Evolutionary conservation across 768 basidiomycete species (phyloP), one percentile per base, ranked within the genome.

Genomic region (Tricholoma sp.): DNA sequence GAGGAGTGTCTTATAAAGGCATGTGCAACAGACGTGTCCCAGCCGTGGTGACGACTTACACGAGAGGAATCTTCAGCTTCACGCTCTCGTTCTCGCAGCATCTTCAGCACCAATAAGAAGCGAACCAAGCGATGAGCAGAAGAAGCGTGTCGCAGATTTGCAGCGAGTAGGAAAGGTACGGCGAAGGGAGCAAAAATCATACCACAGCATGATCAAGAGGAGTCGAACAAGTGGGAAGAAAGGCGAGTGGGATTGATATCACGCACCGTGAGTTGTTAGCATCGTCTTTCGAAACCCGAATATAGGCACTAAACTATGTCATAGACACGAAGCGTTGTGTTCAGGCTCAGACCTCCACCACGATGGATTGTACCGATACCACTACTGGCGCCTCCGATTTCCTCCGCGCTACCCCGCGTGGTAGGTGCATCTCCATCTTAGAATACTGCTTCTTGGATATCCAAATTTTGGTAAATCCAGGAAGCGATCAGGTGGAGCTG

Each of bases 1-100:
- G 81, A 86, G 9, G 88, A 91, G 55, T 87, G 85, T 59, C 72
- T 92, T 39, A 61, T 71, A 4, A 91, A 89, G 76, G 90, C 83
- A 42, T 13, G 68, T 57, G 8, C 29, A 31, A 9, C 47, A 1
- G 7, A 31, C 15, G n/a, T 49, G 6, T 49, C 17, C 13, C 1
- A 32, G 9, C 29, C 9, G 28, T 9, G 55, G 17, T 33, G 15
- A 9, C 9, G 18, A 29, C 29, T 4, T 24, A 31, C 17, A 32
- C 47, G 17, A 49, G 24, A 56, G 36, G 29, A 17, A 28, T 28
- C 17, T 48, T 2, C 52, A 89, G 86, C 75, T 88, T 32, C 85
- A 84, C 57, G 53, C 67, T 12, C 59, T 86, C 18, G 71, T 89
- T 39, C 58, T 81, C 11, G 59, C 70, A 5, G 76, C 84, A 0